Conservation (phyloP, 352 stramenopile species). For the Phytophthora uliginosa region DNA sequence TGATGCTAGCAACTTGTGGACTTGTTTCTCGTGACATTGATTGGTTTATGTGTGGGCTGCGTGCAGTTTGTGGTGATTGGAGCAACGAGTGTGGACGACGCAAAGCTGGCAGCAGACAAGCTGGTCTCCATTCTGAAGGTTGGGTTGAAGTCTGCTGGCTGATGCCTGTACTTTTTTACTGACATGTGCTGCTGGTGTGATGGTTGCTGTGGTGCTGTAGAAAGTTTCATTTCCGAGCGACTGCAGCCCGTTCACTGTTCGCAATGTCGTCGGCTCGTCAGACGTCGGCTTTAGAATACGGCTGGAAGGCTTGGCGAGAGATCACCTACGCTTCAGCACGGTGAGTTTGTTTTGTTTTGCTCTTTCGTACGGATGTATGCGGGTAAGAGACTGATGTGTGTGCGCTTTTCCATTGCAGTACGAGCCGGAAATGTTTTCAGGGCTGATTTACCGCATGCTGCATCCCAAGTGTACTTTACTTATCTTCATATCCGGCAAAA, state of each 20-base stretch:
- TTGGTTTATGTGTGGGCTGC: neutral
- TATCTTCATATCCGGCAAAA: slow-evolving; percentile 99
- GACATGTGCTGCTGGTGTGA: neutral
- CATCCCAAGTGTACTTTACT: slow-evolving; percentile 98
- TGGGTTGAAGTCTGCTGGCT: neutral
- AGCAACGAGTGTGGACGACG: slow-evolving; percentile 46
- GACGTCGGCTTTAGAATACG: slow-evolving; percentile 92
- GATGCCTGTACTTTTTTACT: neutral
- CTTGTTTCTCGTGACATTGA: neutral
- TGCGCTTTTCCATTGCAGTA: slow-evolving; percentile 68
- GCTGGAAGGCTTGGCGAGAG: slow-evolving; percentile 72
- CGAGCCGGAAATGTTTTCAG: slow-evolving; percentile 99
- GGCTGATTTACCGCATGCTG: slow-evolving; percentile 99
- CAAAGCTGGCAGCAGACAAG: slow-evolving; percentile 61
- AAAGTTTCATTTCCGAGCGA: slow-evolving; percentile 70
- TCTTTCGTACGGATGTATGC: neutral
- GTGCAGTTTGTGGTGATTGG: slow-evolving; percentile 76
- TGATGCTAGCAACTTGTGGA: neutral
- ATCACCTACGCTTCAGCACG: slow-evolving; percentile 75
- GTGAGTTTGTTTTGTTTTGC: slow-evolving; percentile 38
- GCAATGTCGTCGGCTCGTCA: slow-evolving; percentile 93
- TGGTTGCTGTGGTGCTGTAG: slow-evolving; percentile 28
- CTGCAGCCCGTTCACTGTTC: slow-evolving; percentile 55
- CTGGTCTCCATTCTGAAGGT: slow-evolving; percentile 71
- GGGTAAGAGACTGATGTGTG: slow-evolving; percentile 4